A percentile compares a stretch with the other conserved stretches of the same genome.
Conservation (phyloP, 2,329 filamentous ascomycete genomes). For the Fulvia fulva region DNA sequence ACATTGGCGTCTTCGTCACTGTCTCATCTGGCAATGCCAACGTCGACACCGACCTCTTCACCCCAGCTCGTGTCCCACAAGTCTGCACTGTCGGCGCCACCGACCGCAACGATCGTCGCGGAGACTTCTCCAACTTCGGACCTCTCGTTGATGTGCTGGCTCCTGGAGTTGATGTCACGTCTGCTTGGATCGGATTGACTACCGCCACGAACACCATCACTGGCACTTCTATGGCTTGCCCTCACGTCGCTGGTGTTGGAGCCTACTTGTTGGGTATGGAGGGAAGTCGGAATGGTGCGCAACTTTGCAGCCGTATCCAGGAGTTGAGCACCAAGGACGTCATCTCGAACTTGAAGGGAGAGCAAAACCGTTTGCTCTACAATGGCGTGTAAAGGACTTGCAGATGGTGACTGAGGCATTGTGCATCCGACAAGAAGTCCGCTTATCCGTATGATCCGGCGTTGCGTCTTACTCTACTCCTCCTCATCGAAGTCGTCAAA, state of each 20-base stretch:
- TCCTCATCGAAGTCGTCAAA: conserved; percentile 33
- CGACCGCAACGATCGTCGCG: conserved; percentile 26
- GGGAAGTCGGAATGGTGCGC: conserved; percentile 35
- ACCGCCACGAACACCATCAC: conserved; percentile 46
- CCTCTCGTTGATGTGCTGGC: conserved; percentile 37
- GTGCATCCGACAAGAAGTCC: too few species aligned
- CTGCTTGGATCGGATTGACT: conserved; percentile 44
- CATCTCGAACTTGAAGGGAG: conserved; percentile 37
- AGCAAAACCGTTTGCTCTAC: not conserved
- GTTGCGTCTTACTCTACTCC: conserved; percentile 2
- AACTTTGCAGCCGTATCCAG: conserved; percentile 46
- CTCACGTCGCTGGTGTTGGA: conserved; percentile 63
- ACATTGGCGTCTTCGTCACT: conserved; percentile 35
- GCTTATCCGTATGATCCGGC: too few species aligned
- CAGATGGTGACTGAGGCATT: too few species aligned
- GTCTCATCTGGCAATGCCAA: conserved; percentile 34
- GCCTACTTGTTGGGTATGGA: conserved; percentile 57
- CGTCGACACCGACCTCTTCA: conserved; percentile 21
- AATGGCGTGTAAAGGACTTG: not conserved
- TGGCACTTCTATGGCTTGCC: conserved; percentile 63
- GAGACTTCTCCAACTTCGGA: conserved; percentile 38
- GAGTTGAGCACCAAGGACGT: conserved; percentile 39
- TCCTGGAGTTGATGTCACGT: conserved; percentile 40
- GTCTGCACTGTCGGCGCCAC: conserved; percentile 35
- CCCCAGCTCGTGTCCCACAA: conserved; percentile 32